Base-by-base conservation (phyloP, 1,284 basidiomycete genomes). In the Termitomyces sp. region DNA sequence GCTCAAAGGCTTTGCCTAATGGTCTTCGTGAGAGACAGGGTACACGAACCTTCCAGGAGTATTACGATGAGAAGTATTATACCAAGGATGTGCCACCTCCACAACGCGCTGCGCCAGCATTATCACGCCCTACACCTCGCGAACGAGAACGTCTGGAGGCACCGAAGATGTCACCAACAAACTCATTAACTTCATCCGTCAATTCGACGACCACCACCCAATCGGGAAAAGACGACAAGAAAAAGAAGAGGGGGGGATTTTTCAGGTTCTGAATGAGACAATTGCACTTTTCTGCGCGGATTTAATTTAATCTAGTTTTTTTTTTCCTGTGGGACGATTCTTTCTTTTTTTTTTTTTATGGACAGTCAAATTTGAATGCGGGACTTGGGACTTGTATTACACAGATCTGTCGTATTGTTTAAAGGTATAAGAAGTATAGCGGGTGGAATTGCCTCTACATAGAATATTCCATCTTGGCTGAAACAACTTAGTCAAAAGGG, bases 61-160 rank as follows among this genome's bases (percentile, higher is more conserved):
- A 78, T 67, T 92, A 85, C 66, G 89, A 94, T 65, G 84, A 90
- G 68, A 81, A 82, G 67, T 91, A 89, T 70, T 87, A 77, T 67
- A 83, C 78, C 26, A 73, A 80, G 54, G 88, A 90, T 54, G 73
- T 82, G 0, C 79, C 81, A 17, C 76, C 79, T 28, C 79, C 79
- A 43, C 73, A 72, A 38, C 70, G 64, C 42, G 74, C 74, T 50
- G 65, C 73, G 39, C 62, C 72, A 28, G 65, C 70, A 9, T 61
- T 73, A 26, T 62, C 73, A 21, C 61, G 67, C 26, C 63, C 70
- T 17, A 64, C 68, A 19, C 67, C 68, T 12, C 69, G 68, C 50
- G 58, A 64, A 28, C 54, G 60, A 17, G 52, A 53, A 21, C 41
- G 33, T 44, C 41, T 50, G 19, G 59, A 65, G 50, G 68, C 64